Percentiles rank a stretch among this genome's conserved stretches.
Evolutionary conservation across 2,329 filamentous ascomycete species (phyloP).

Genomic region (Aspergillus unguis): DNA sequence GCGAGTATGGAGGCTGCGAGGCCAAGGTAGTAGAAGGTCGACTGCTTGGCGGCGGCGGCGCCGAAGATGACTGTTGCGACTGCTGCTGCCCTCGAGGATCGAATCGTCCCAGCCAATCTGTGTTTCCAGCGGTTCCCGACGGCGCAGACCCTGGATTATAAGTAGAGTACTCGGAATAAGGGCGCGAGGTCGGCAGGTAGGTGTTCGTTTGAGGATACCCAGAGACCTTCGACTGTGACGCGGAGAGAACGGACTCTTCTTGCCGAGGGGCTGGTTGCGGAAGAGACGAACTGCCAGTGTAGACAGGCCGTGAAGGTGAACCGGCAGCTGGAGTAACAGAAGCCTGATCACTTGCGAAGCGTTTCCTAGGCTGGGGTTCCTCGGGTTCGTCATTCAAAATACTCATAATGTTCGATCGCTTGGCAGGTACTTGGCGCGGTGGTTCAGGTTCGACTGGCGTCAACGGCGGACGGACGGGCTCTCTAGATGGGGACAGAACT

Average conservation of each 20-base stretch:
- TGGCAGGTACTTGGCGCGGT: conserved; percentile 43
- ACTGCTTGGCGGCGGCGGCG: conserved; percentile 21
- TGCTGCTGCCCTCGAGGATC: conserved; percentile 39
- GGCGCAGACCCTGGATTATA: conserved; percentile 28
- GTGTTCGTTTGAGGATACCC: conserved; percentile 27
- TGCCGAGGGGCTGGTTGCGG: conserved; percentile 24
- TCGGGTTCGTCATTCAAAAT: conserved; percentile 49
- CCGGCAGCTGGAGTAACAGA: conserved; percentile 16
- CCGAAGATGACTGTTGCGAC: conserved; percentile 21
- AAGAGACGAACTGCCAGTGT: conserved; percentile 22
- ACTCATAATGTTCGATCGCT: conserved; percentile 50
- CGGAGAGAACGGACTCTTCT: conserved; percentile 23
- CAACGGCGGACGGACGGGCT: conserved; percentile 32
- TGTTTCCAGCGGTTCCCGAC: conserved; percentile 29
- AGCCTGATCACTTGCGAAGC: conserved; percentile 41
- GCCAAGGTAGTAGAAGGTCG: conserved; percentile 22
- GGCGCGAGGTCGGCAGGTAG: conserved; percentile 29
- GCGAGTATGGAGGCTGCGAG: conserved; percentile 29
- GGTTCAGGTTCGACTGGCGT: conserved; percentile 35
- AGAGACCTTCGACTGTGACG: conserved; percentile 25
- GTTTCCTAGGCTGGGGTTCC: conserved; percentile 46
- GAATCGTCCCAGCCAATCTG: conserved; percentile 44
- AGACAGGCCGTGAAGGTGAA: conserved; percentile 29
- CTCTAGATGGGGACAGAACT: conserved; percentile 36
- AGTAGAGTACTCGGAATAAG: conserved; percentile 33